phyloP scores from a whole-genome alignment of 768 basidiomycete species.

The Naganishia friedmannii region DNA sequence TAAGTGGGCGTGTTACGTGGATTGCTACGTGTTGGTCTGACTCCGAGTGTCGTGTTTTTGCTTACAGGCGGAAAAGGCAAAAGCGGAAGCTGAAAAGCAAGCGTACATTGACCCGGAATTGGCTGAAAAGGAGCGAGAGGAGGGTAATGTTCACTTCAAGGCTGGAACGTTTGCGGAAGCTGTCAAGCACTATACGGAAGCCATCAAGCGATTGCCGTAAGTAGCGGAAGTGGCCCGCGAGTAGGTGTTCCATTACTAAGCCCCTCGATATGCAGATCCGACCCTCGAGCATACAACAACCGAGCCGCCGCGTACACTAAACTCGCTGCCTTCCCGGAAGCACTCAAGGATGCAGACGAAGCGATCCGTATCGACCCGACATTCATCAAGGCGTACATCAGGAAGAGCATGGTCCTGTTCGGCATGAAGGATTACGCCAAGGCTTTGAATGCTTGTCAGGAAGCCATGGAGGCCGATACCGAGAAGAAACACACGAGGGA shows the following conservation, averaged over 20 bases:
- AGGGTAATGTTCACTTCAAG: conserved; percentile 91
- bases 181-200: conserved; percentile 88
- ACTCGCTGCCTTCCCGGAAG: conserved; percentile 86
- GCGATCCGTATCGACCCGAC: conserved; percentile 85
- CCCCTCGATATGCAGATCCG: conserved; percentile 50
- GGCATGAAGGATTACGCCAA: conserved; percentile 88
- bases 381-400: conserved; percentile 94
- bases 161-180: conserved; percentile 82
- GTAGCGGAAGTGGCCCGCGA: conserved; percentile 31
- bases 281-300: conserved; percentile 94
- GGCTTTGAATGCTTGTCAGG: conserved; percentile 76
- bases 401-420: conserved; percentile 79
- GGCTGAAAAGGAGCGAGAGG: conserved; percentile 78
- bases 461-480: conserved; percentile 72
- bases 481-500: conserved; percentile 78
- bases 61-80: conserved; percentile 62
- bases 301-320: conserved; percentile 97
- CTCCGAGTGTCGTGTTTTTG: background rate
- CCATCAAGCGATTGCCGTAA: conserved; percentile 86
- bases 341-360: conserved; percentile 89
- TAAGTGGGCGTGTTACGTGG: background rate
- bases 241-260: background rate
- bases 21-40: background rate
- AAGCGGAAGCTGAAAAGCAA: conserved; percentile 71
- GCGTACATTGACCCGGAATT: conserved; percentile 84